Percentiles rank a stretch among this genome's conserved stretches.
phyloP scores from a whole-genome alignment of 805 yeast species.

The Sugiyamaella chiloensis region DNA sequence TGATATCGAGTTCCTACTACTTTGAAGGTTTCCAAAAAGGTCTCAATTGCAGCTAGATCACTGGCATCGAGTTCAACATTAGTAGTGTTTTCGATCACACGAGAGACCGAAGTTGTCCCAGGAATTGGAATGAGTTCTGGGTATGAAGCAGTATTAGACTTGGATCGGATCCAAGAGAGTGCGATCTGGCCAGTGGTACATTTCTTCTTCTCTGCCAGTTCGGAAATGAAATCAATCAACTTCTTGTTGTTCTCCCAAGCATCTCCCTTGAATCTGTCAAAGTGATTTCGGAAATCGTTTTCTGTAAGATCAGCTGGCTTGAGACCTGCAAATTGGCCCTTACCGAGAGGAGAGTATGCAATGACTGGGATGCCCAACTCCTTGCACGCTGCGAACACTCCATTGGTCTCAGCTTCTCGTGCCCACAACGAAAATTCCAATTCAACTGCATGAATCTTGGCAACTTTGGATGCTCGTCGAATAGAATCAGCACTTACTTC shows the following conservation, averaged over 20 bases:
- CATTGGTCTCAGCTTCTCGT: slow-evolving; percentile 60
- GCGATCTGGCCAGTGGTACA: slow-evolving; percentile 65
- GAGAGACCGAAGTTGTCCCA: slow-evolving; percentile 58
- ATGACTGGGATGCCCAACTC: slow-evolving; percentile 61
- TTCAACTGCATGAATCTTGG: slow-evolving; percentile 67
- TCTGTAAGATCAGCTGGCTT: slow-evolving; percentile 47
- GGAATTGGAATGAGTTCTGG: slow-evolving; percentile 77
- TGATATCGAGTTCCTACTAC: slow-evolving; percentile 57
- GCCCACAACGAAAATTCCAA: slow-evolving; percentile 72
- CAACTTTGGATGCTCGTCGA: slow-evolving; percentile 50
- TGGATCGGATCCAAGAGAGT: slow-evolving; percentile 59
- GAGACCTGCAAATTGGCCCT: slow-evolving; percentile 74
- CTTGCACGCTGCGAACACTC: slow-evolving; percentile 57
- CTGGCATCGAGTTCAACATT: slow-evolving; percentile 46
- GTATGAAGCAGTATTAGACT: slow-evolving; percentile 34
- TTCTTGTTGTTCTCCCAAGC: slow-evolving; percentile 51
- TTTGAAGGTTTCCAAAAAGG: slow-evolving; percentile 41
- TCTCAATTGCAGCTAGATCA: slow-evolving; percentile 54
- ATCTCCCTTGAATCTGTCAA: slow-evolving; percentile 61
- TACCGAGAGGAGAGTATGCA: slow-evolving; percentile 80
- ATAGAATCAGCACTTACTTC: slow-evolving; percentile 68
- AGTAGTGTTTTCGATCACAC: slow-evolving; percentile 60
- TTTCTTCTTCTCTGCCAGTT: slow-evolving; percentile 45
- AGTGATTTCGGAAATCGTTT: slow-evolving; percentile 50
- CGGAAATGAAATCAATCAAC: slow-evolving; percentile 48